A percentile compares a stretch with the other conserved stretches of the same genome.
Evolutionary conservation across 352 stramenopile genomes (phyloP).

Genomic region (Blastocystis sp.): DNA sequence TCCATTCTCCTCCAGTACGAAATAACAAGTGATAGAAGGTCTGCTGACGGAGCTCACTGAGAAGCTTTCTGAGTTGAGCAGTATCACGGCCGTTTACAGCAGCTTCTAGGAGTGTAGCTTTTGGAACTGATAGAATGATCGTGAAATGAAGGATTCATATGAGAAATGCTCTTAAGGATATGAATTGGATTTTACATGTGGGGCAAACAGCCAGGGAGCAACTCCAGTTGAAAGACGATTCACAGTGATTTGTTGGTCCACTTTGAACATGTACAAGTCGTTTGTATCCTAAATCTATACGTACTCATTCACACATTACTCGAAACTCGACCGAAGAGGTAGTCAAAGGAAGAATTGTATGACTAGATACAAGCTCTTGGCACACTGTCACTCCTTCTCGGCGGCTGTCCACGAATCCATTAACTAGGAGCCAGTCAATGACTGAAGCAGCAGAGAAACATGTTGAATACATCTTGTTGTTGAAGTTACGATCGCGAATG

Average conservation of each 20-base stretch:
- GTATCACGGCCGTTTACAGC: constrained; percentile 21
- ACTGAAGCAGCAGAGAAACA: constrained; percentile 42
- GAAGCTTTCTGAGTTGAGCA: background rate
- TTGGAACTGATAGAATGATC: constrained; percentile 55
- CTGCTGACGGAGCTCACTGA: constrained; percentile 48
- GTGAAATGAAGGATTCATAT: constrained; percentile 12
- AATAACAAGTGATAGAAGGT: constrained; percentile 60
- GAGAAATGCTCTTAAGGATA: constrained; percentile 19
- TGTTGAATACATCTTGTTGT: constrained; percentile 54
- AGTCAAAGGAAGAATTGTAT: constrained; percentile 13
- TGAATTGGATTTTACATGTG: constrained; percentile 59
- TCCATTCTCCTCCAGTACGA: constrained; percentile 22
- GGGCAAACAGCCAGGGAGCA: constrained; percentile 26
- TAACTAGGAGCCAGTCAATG: constrained; percentile 57
- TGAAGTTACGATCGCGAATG: background rate
- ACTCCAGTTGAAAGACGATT: background rate
- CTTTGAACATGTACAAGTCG: constrained; percentile 59
- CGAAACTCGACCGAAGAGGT: background rate
- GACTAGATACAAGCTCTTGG: constrained; percentile 17
- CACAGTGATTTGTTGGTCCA: background rate
- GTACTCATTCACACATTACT: background rate
- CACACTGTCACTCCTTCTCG: constrained; percentile 18
- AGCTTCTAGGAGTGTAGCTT: constrained; percentile 43
- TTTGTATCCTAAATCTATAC: background rate
- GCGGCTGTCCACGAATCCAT: constrained; percentile 52